Conservation (phyloP, 352 stramenopile genomes). For the Globisporangium parvum region DNA sequence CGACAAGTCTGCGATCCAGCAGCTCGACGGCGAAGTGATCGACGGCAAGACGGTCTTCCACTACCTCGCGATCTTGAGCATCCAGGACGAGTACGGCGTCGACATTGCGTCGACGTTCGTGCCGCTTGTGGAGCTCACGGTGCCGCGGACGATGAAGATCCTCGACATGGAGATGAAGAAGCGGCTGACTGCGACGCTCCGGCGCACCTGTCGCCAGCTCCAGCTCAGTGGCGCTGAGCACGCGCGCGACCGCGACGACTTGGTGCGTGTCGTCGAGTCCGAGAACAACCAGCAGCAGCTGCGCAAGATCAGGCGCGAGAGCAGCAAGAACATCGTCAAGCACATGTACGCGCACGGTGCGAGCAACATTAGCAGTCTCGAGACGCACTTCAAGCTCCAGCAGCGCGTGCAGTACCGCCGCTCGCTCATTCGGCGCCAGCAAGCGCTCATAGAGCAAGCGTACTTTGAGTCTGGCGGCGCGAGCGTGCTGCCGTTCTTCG, state of each 20-base stretch:
- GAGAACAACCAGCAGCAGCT: constrained; percentile 30
- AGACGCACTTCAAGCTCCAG: constrained; percentile 28
- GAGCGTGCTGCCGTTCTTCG: too few species aligned
- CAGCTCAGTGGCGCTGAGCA: too few species aligned
- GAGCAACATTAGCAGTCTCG: too few species aligned
- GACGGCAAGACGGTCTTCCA: constrained; percentile 61
- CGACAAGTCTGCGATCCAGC: constrained; percentile 45
- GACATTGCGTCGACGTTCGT: constrained; percentile 38
- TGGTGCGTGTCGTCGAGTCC: too few species aligned
- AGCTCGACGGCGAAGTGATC: constrained; percentile 52
- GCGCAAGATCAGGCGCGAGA: too few species aligned
- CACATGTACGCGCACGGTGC: too few species aligned
- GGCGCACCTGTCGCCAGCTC: too few species aligned
- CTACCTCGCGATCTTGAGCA: constrained; percentile 55
- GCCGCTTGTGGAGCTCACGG: constrained; percentile 59
- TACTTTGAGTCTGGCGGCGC: too few species aligned
- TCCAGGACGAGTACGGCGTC: constrained; percentile 45
- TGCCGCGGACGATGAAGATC: constrained; percentile 61
- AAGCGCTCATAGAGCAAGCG: too few species aligned
- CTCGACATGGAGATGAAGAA: constrained; percentile 60
- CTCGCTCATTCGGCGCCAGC: too few species aligned
- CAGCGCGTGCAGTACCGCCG: constrained; percentile 33
- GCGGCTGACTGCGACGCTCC: constrained; percentile 17
- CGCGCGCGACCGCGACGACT: too few species aligned
- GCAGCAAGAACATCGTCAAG: too few species aligned